Conservation (phyloP, 1,139 yeast species). For the Kurtzmaniella quercitrusa region DNA sequence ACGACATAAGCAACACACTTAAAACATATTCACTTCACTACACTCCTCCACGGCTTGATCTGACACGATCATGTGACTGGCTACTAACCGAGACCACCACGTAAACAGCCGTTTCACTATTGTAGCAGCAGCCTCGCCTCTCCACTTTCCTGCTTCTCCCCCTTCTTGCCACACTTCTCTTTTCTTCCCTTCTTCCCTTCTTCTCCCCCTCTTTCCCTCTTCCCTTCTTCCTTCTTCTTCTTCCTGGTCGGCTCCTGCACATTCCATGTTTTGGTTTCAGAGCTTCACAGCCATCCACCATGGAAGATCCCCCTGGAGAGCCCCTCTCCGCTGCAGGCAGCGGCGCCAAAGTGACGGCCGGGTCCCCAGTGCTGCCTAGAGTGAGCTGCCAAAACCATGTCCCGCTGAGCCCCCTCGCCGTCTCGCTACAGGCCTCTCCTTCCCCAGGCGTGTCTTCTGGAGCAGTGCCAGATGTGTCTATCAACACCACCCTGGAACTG, state of each 20-base stretch:
- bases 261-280: slow-evolving; percentile 1
- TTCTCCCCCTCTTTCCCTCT: background rate
- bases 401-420: background rate
- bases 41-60: too few relatives aligned
- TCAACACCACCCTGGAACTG: background rate
- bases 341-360: background rate
- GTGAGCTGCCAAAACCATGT: background rate
- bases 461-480: background rate
- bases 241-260: background rate
- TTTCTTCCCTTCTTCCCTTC: background rate
- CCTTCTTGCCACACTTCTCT: background rate
- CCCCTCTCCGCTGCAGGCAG: background rate
- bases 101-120: too few relatives aligned
- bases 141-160: too few relatives aligned
- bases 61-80: too few relatives aligned
- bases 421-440: background rate
- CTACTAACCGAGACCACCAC: too few relatives aligned
- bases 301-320: background rate
- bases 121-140: too few relatives aligned
- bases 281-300: background rate
- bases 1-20: too few relatives aligned
- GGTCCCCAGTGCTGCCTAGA: background rate
- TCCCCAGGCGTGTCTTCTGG: background rate
- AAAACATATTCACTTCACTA: too few relatives aligned
- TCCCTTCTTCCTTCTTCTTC: background rate